Evolutionary conservation across 2,329 filamentous ascomycete genomes (phyloP), one percentile per base, ranked within the genome.

Genomic region (Parafenestella ontariensis): DNA sequence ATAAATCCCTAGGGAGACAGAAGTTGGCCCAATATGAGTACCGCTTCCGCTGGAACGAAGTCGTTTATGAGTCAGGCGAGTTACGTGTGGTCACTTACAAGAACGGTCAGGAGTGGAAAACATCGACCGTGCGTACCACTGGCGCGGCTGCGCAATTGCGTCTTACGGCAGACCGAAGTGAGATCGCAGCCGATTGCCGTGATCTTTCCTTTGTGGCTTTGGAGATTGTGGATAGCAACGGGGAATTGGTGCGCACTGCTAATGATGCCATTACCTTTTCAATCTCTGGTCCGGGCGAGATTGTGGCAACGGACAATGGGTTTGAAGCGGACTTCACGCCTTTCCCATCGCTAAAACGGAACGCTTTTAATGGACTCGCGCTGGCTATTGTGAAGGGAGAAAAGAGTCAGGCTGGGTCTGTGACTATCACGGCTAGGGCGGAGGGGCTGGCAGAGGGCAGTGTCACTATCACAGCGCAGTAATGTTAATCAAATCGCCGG

Each of bases 1-100:
- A 79, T 2, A 59, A 74, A 36, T 82, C 80, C 0, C 73, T 73
- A 3, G 83, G 83, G 1, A 67, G 76, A 1, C 59, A 73, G 54
- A 75, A 69, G 53, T 76, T 71, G 41, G 71, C 50, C 0, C 44
- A 70, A 29, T 71, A 62, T 13, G 63, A 72, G n/a, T 84, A 83
- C 59, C 78, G 82, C 17, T 79, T 85, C 61, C 78, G 83, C 3
- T 85, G 82, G 82, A 81, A 85, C 59, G 68, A 80, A 2, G 77
- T 84, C 1, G 66, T 69, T 1, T 85, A 85, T 59, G 55, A 76
- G 29, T 71, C 82, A 0, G 83, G 83, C 8, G 75, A 82, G 40
- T 54, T 85, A 20, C 66, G 61, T 18, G 82, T 84, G 1, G 76
- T 80, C 1, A 71, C 79, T 0, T 84, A 80, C 65, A 83, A 81